A percentile compares a stretch with the other conserved stretches of the same genome.
Evolutionary conservation across 2,329 filamentous ascomycete species (phyloP).

Genomic region (Calonectria leucothoes): DNA sequence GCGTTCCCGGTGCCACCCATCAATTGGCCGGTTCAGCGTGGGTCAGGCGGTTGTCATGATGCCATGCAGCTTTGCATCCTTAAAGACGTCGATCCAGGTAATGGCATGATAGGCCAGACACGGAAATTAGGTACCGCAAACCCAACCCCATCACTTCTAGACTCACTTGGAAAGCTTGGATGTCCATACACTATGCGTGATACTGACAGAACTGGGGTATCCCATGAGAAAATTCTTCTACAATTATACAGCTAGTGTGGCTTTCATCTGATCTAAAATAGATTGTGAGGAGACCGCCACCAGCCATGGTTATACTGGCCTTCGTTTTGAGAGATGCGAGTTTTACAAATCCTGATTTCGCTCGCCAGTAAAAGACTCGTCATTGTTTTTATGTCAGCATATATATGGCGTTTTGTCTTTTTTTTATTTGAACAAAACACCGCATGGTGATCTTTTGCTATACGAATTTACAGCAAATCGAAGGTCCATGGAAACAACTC

Average conservation of each 20-base stretch:
- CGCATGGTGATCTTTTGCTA: background rate
- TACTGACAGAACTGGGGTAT: background rate
- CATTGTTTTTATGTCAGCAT: background rate
- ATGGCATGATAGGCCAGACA: background rate
- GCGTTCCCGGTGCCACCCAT: background rate
- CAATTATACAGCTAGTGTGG: background rate
- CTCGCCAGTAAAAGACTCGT: background rate
- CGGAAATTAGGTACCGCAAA: background rate
- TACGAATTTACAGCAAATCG: background rate
- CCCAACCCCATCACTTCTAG: background rate
- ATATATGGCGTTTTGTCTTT: fast-evolving
- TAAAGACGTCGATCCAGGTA: background rate
- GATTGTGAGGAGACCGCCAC: background rate
- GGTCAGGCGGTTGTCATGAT: background rate
- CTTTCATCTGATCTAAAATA: background rate
- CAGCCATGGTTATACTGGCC: background rate
- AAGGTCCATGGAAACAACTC: background rate
- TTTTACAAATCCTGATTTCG: background rate
- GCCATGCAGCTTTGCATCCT: background rate
- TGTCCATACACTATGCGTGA: background rate
- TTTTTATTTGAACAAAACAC: background rate
- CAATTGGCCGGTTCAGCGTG: background rate
- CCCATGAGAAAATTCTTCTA: background rate
- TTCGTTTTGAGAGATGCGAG: background rate
- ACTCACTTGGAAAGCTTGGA: background rate